Evolutionary conservation across 768 basidiomycete species (phyloP).

Genomic region (Flagelloscypha sp.): DNA sequence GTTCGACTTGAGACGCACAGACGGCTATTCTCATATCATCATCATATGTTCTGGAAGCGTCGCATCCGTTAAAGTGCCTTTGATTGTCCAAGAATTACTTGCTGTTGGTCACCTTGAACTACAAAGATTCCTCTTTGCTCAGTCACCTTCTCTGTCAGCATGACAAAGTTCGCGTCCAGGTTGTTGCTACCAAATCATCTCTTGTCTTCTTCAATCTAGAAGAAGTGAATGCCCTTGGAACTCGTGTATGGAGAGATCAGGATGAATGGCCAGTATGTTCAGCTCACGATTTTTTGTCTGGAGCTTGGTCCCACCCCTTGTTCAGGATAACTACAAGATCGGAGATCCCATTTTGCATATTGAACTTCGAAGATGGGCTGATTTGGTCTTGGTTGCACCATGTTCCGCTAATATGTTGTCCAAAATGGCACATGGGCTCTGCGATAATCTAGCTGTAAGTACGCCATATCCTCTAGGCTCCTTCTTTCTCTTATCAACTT

Average conservation of each 20-base stretch:
- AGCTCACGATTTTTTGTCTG: neutral
- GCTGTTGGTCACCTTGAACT: conserved; percentile 37
- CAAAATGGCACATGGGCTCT: conserved; percentile 82
- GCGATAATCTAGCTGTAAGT: conserved; percentile 82
- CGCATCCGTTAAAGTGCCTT: conserved; percentile 86
- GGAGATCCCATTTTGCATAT: conserved; percentile 95
- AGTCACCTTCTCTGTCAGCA: conserved; percentile 40
- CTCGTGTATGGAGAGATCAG: conserved; percentile 77
- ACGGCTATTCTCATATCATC: conserved; percentile 55
- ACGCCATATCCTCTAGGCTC: neutral
- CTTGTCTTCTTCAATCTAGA: conserved; percentile 64
- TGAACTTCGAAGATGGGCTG: conserved; percentile 90
- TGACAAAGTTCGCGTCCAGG: conserved; percentile 65
- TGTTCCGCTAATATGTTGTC: conserved; percentile 96
- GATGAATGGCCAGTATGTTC: conserved; percentile 86
- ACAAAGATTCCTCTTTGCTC: neutral
- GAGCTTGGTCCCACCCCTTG: neutral
- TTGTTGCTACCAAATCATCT: conserved; percentile 73
- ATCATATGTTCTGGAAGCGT: conserved; percentile 92
- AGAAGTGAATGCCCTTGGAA: conserved; percentile 42
- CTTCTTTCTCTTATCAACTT: conserved; percentile 1
- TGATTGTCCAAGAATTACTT: conserved; percentile 75
- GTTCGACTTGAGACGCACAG: too few species aligned
- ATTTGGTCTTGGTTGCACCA: conserved; percentile 89
- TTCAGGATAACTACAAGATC: conserved; percentile 62